phyloP scores from a whole-genome alignment of 2,329 filamentous ascomycete species.

The Fusarium guadeloupense region DNA sequence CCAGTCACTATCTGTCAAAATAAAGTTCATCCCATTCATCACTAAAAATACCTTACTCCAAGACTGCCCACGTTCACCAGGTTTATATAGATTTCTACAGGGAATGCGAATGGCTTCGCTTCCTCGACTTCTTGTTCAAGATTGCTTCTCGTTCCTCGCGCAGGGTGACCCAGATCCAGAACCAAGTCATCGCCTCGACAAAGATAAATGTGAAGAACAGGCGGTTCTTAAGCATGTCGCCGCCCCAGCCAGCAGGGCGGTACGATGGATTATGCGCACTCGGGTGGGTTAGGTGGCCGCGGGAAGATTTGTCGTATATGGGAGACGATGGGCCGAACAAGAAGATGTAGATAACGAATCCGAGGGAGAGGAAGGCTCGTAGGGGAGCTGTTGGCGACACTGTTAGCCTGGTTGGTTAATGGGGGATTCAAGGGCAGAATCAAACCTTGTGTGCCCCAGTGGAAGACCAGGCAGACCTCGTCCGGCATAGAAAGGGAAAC shows the following conservation, averaged over 20 bases:
- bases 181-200: constrained; percentile 84
- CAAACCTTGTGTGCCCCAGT: constrained; percentile 73
- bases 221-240: constrained; percentile 81
- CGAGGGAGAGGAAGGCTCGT: constrained; percentile 71
- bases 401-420: constrained; percentile 32
- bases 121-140: constrained; percentile 51
- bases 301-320: constrained; percentile 50
- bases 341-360: constrained; percentile 71
- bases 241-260: constrained; percentile 57
- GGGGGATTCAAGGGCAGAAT: constrained; percentile 50
- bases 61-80: background rate
- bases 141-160: constrained; percentile 68
- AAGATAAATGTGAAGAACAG: constrained; percentile 87
- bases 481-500: constrained; percentile 74
- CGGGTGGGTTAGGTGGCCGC: constrained; percentile 37
- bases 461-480: constrained; percentile 68
- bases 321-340: constrained; percentile 64
- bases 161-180: constrained; percentile 81
- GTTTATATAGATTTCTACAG: constrained; percentile 3
- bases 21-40: background rate
- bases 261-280: constrained; percentile 49
- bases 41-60: background rate
- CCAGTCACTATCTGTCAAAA: background rate
- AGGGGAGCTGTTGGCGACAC: constrained; percentile 62
- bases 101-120: constrained; percentile 36